Base-by-base conservation (phyloP, 768 basidiomycete species). In the Suillus alpinus region DNA sequence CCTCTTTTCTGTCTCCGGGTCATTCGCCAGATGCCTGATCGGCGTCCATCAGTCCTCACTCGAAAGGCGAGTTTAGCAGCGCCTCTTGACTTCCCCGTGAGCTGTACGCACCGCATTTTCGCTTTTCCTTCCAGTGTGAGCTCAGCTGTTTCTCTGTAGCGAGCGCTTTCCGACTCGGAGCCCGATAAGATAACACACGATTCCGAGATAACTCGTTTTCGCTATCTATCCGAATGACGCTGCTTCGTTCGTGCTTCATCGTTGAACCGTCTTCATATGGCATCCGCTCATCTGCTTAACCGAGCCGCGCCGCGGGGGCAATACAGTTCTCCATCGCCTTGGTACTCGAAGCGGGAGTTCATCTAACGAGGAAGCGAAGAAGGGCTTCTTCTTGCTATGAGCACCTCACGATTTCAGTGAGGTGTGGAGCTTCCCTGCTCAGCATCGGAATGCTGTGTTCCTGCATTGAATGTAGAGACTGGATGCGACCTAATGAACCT, bases 381-480 rank as follows among this genome's bases (percentile, higher is more conserved):
- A 37, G 36, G 36, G 20, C 43, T 44, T 44, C 52, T 26, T 55
- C 36, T 37, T 39, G 36, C 37, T 37, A 55, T 39, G 52, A 39
- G 36, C 52, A 55, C 52, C 52, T 39, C 52, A 55, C 36, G 36
- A 14, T 55, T 39, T 16, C 16, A 6, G 36, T 37, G 52, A 23
- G 52, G 52, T 18, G 36, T 55, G 52, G 52, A 55, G 52, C 52
- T 55, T 55, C 52, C 50, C 32, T 51, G 50, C 32, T 55, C 36
- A 55, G 36, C 52, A 37, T 37, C 23, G 23, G 52, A 55, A 37
- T 55, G 36, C 52, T 55, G 52, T 55, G 52, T 16, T 26, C 36
- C 36, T 55, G 14, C 23, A 26, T 52, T 36, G 51, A 34, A 36
- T 34, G 34, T 52, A 6, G 32, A 37, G 36, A 39, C 36, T 37